Base-by-base conservation (phyloP, 345 rosid genomes). In the Eucalyptus caleyi region DNA sequence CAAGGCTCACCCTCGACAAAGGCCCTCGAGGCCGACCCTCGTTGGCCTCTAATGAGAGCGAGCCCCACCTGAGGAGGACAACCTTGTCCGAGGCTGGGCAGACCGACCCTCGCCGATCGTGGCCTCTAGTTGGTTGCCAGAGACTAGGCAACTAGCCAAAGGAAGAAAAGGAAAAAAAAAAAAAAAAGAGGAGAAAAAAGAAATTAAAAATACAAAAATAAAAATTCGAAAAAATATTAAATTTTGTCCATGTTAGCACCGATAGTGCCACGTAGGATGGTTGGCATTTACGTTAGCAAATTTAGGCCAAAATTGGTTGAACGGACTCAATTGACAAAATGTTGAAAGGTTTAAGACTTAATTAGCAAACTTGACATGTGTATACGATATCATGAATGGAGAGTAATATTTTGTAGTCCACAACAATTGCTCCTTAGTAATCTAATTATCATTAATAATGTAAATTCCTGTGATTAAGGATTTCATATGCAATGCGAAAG, bases 231-330 rank as follows among this genome's bases (percentile, higher is more conserved):
- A 18, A 6, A 18, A 53, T 7, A 53, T 19, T 53, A 53, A 53
- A 7, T 3, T 53, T 53, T 53, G 4, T 53, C 0, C 3, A 53
- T 0, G 0, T 53, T 7, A 53, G 9, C 0, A 4, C 2, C 23
- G 2, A 53, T 4, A 18, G 1, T 53, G 24, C 9, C 56, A 53
- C 4, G 1, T 8, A 51, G 54, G 23, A 51, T 18, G 54, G 54
- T 51, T 2, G 4, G 2, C 3, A 1, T 51, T 51, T 51, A 51
- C 9, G 21, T 16, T 51, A 51, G 54, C 4, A 51, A 51, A 16
- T 53, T 53, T 1, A 8, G 1, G 56, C 8, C 9, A 53, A 53
- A 19, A 19, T 53, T 53, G 56, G 10, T 0, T 2, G 0, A 19
- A 53, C 2, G 9, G 24, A 53, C 56, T 53, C 4, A 19, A 53